Base-by-base conservation (phyloP, 2,329 filamentous ascomycete species). In the Nigrospora oryzae region DNA sequence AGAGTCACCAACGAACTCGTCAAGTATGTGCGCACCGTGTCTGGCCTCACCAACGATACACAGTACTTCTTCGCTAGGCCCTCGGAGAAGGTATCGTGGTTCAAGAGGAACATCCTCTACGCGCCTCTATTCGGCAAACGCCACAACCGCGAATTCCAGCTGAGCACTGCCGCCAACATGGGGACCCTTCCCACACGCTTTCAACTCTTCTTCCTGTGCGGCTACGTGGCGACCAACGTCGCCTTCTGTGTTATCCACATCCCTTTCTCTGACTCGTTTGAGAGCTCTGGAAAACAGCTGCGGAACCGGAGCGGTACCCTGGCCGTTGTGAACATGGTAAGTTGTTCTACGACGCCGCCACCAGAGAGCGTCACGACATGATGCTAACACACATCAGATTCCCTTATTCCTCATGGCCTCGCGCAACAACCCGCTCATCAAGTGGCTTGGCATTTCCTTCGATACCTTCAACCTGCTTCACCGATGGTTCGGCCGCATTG, bases 391-490 rank as follows among this genome's bases (percentile, higher is more conserved):
- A 40, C 32, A 16, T 11, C 43, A 69, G 66, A 67, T 81, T 39
- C 86, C 86, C 2, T 69, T 90, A 4, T 85, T 89, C 64, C 63
- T 89, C 41, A 71, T 89, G 61, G 83, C 84, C 39, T 81, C 83
- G 36, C 75, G 86, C 54, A 90, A 89, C 68, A 90, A 90, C 65
- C 84, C 84, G 17, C 70, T 91, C 51, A 88, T 90, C 58, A 71
- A 71, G 49, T 69, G 85, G 52, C 72, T 87, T 43, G 80, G 81
- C 49, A 81, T 90, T 51, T 86, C 83, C 4, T 91, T 89, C 62
- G 86, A 91, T 62, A 88, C 84, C 1, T 89, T 86, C 72, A 91
- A 90, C 67, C 66, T 91, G 49, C 71, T 90, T 46, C 86, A 91
- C 64, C 78, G 86, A 49, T 90, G 86, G 86, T 76, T 89, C 50